Conservation (phyloP, 2,329 filamentous ascomycete genomes). For the Colletotrichum navitas region DNA sequence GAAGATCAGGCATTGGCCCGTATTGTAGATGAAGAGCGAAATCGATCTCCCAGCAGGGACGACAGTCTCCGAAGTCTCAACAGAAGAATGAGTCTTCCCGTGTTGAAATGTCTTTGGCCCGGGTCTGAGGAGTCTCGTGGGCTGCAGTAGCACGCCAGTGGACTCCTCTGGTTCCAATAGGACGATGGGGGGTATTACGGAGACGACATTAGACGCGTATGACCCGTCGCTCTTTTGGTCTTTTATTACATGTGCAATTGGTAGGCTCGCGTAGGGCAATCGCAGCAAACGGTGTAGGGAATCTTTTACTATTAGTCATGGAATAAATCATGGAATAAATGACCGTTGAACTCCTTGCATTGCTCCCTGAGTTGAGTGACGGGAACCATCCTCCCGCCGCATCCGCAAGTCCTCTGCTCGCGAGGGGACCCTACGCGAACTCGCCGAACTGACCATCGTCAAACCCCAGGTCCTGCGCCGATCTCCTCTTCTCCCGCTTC, state of each 20-base stretch:
- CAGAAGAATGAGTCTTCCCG: conserved; percentile 52
- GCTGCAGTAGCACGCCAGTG: not conserved
- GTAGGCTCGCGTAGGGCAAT: conserved; percentile 1
- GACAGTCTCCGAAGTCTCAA: not conserved
- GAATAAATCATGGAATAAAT: conserved; percentile 9
- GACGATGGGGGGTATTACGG: not conserved
- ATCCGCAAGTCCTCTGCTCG: not conserved
- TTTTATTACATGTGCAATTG: conserved; percentile 8
- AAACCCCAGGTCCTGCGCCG: conserved; percentile 78
- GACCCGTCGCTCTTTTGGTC: not conserved
- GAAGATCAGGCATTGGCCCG: not conserved
- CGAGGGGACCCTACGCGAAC: conserved; percentile 67
- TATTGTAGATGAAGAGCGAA: not conserved
- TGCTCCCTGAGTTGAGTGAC: not conserved
- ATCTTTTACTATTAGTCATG: conserved; percentile 23
- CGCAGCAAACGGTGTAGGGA: conserved; percentile 17
- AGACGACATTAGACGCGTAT: not conserved
- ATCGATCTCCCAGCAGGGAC: not conserved
- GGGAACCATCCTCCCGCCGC: not conserved
- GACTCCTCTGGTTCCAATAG: not conserved
- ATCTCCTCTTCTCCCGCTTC: conserved; percentile 66
- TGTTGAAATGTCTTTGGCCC: conserved; percentile 48
- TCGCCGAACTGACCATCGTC: conserved; percentile 92
- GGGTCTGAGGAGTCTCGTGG: conserved; percentile 15
- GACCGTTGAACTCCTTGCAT: conserved; percentile 8